Base-by-base conservation (phyloP, 2,329 filamentous ascomycete species). In the Trichoderma simmonsii region DNA sequence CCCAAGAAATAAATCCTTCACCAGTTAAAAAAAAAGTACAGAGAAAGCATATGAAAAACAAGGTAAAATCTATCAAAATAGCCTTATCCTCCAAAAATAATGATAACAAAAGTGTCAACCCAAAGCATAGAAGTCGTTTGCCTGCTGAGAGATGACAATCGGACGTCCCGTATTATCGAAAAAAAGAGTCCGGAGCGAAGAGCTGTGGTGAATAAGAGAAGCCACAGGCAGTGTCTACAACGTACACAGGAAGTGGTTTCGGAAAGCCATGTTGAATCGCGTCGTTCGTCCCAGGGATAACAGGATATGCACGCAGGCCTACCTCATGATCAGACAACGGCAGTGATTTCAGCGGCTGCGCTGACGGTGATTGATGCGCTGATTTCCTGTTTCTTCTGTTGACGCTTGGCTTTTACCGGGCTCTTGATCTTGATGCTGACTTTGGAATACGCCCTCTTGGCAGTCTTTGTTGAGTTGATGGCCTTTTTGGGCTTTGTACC, bases 321-420 rank as follows among this genome's bases (percentile, higher is more conserved):
- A 12, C 1, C 4, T 15, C 3, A 6, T 15, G 39, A 43, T 70
- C 36, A 69, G 28, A 30, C 32, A 12, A 60, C 11, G 18, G 36
- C 59, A 2, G 51, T 56, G 12, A 70, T 26, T 28, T 54, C 54
- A n/a, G 39, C 6, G 28, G 68, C 28, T 34, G n/a, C 59, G 60
- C 57, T 63, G 18, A 63, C 68, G 60, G 57, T 70, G 30, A 70
- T 65, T 21, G 67, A 54, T 21, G 57, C n/a, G 60, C 39, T 24
- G 21, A 30, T 39, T 7, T 32, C 54, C 4, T 21, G 11, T 21
- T 70, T 21, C 60, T 60, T 64, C 21, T 26, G 43, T 21, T 56
- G 36, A 14, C 30, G 39, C 18, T 28, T 63, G 39, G 68, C 8
- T 30, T 26, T 51, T 21, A 30, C n/a, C n/a, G 68, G 1, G 57